Percentiles rank a stretch among this genome's conserved stretches.
These are phyloP conservation scores for Mycena rosella DNA, from an alignment of 768 basidiomycete genomes.

Conservation along the genomic window DNA sequence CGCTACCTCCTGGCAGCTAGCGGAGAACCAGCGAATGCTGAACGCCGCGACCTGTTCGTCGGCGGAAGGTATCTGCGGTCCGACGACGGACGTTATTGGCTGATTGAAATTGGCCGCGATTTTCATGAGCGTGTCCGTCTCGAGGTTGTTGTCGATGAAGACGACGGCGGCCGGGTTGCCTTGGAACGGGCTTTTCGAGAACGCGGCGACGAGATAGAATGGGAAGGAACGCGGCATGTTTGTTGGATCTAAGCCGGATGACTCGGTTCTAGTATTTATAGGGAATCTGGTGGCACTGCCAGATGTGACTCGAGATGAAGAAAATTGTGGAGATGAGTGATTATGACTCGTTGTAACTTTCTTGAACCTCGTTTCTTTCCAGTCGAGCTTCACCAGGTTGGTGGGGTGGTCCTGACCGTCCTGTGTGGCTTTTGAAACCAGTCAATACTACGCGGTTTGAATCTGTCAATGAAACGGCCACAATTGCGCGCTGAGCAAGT, in stretches of 20 bases:
- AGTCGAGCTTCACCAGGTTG: too few species aligned
- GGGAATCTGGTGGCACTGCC: neutral
- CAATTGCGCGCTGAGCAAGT: too few species aligned
- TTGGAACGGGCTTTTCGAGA: slow-evolving; percentile 54
- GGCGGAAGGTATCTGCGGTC: slow-evolving; percentile 37
- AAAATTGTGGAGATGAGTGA: too few species aligned
- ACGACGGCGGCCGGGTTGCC: slow-evolving; percentile 62
- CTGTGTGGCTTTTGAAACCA: too few species aligned
- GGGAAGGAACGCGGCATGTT: slow-evolving; percentile 38
- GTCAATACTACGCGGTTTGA: too few species aligned
- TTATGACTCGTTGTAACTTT: too few species aligned
- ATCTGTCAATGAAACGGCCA: too few species aligned
- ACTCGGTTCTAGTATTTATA: slow-evolving; percentile 7
- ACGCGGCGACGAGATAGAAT: slow-evolving; percentile 58
- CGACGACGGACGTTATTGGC: slow-evolving; percentile 56
- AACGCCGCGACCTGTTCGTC: slow-evolving; percentile 46
- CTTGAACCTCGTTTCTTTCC: too few species aligned
- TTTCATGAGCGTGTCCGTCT: slow-evolving; percentile 44
- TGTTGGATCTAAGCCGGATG: neutral
- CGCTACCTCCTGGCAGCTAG: slow-evolving; percentile 43
- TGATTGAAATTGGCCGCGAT: slow-evolving; percentile 61
- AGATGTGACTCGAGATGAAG: too few species aligned
- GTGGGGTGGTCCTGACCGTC: too few species aligned
- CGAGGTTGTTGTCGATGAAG: slow-evolving; percentile 48
- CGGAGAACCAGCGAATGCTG: slow-evolving; percentile 54